Conservation (phyloP, 1,139 yeast genomes). For the Pichia sp. region DNA sequence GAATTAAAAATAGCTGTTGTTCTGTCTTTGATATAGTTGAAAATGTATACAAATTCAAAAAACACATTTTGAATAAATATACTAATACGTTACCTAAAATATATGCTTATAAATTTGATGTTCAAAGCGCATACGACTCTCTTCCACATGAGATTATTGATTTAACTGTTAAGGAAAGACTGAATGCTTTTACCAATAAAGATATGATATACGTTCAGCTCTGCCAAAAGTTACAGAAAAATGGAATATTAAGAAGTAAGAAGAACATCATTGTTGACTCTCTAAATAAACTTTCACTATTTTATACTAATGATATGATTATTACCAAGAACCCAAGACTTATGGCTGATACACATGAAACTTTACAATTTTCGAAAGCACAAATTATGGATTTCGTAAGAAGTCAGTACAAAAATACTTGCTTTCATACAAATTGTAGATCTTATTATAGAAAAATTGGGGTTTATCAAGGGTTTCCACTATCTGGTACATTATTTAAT, state of each 20-base stretch:
- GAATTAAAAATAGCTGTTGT: conserved; percentile 17
- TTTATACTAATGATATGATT: not conserved
- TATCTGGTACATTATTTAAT: conserved; percentile 75
- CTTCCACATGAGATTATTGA: conserved; percentile 49
- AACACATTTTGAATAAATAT: conserved; percentile 19
- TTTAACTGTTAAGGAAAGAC: conserved; percentile 27
- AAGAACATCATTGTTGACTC: conserved; percentile 7
- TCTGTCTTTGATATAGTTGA: conserved; percentile 35
- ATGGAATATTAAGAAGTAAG: conserved; percentile 1
- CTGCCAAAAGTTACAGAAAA: conserved; percentile 5
- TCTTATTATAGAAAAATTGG: conserved; percentile 54
- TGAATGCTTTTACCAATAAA: conserved; percentile 14
- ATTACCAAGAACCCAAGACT: not conserved
- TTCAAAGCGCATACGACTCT: conserved; percentile 73
- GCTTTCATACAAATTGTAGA: conserved; percentile 32
- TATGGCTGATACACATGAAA: conserved; percentile 29
- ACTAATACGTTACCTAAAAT: conserved; percentile 34
- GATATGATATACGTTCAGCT: conserved; percentile 15
- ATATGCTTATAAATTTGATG: conserved; percentile 66
- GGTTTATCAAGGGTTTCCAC: conserved; percentile 78
- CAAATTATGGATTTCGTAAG: conserved; percentile 33
- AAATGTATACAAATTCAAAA: conserved; percentile 31
- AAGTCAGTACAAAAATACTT: conserved; percentile 38
- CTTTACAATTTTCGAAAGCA: conserved; percentile 27
- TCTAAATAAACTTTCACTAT: conserved; percentile 1